These are phyloP conservation scores for Xylaria curta DNA, from an alignment of 495 filamentous ascomycete species.

Conservation along the genomic window DNA sequence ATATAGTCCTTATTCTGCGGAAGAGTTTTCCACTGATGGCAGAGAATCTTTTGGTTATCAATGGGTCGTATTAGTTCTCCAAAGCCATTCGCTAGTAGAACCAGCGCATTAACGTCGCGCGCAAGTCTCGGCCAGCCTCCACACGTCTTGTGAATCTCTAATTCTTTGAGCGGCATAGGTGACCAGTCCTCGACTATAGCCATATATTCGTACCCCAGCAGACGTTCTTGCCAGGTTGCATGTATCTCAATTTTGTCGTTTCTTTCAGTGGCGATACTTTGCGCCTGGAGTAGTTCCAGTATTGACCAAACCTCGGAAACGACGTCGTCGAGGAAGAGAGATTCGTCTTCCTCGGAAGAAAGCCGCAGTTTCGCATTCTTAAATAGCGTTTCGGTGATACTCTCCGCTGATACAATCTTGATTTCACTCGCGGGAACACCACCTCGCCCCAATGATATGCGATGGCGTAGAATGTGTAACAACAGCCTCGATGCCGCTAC, in stretches of 20 bases:
- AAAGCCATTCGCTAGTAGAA: conserved; percentile 4
- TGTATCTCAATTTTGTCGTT: conserved; percentile 4
- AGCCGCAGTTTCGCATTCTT: not conserved
- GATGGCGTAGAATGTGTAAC: conserved; percentile 6
- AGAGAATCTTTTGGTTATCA: conserved; percentile 5
- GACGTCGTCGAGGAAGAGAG: conserved; percentile 2
- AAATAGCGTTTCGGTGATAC: conserved; percentile 9
- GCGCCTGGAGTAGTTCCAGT: conserved; percentile 4
- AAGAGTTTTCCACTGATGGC: conserved; percentile 1
- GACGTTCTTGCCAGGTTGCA: conserved; percentile 6
- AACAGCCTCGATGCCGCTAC: not conserved
- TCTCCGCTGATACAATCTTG: not conserved
- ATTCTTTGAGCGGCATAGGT: conserved; percentile 12
- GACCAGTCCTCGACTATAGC: conserved; percentile 10
- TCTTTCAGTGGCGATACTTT: conserved; percentile 2
- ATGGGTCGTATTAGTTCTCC: conserved; percentile 13
- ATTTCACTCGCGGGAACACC: conserved; percentile 6
- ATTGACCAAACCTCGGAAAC: conserved; percentile 6
- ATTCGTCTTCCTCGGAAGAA: not conserved
- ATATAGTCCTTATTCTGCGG: conserved; percentile 6
- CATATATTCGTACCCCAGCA: conserved; percentile 8
- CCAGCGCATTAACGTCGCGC: conserved; percentile 3
- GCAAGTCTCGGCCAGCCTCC: conserved; percentile 9
- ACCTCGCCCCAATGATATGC: not conserved
- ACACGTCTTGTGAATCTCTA: conserved; percentile 6